phyloP scores from a whole-genome alignment of 2,329 filamentous ascomycete genomes.

The Cyphellophora attinorum region DNA sequence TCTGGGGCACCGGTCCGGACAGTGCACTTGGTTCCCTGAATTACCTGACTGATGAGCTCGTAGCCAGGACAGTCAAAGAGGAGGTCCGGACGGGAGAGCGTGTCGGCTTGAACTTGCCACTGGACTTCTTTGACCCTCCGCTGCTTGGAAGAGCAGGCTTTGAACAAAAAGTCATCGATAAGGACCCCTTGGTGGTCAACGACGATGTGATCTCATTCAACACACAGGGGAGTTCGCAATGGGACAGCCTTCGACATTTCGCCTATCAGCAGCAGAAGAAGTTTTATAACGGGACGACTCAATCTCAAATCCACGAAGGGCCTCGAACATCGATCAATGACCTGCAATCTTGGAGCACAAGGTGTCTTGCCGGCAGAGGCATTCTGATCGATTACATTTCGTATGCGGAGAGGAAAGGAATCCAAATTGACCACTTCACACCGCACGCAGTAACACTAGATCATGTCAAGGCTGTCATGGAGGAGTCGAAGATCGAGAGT shows the following conservation, averaged over 20 bases:
- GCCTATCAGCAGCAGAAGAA: conserved; percentile 4
- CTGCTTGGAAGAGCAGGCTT: conserved; percentile 21
- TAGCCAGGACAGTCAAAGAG: conserved; percentile 4
- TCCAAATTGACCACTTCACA: too few relatives aligned
- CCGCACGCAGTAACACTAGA: too few relatives aligned
- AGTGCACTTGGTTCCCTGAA: too few relatives aligned
- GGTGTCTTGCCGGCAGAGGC: conserved; percentile 22
- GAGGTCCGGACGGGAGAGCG: conserved; percentile 29
- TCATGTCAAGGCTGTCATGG: too few relatives aligned
- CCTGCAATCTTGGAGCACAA: background rate
- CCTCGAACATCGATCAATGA: conserved; percentile 3
- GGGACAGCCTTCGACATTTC: conserved; percentile 9
- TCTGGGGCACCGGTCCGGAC: too few relatives aligned
- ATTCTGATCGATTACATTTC: conserved; percentile 35
- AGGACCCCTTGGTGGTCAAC: conserved; percentile 2
- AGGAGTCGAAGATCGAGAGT: conserved; percentile 36
- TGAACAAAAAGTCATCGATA: conserved; percentile 16
- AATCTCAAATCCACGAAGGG: conserved; percentile 6
- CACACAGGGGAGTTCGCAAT: conserved; percentile 8
- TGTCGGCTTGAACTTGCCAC: conserved; percentile 19
- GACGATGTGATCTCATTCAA: conserved; percentile 6
- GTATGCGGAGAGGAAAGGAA: conserved; percentile 30
- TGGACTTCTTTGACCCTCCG: conserved; percentile 26
- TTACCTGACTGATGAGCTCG: conserved; percentile 1
- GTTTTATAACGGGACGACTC: conserved; percentile 10